A percentile compares a stretch with the other conserved stretches of the same genome.
Evolutionary conservation across 345 rosid species (phyloP).

Genomic region (Noccaea bulbosa): DNA sequence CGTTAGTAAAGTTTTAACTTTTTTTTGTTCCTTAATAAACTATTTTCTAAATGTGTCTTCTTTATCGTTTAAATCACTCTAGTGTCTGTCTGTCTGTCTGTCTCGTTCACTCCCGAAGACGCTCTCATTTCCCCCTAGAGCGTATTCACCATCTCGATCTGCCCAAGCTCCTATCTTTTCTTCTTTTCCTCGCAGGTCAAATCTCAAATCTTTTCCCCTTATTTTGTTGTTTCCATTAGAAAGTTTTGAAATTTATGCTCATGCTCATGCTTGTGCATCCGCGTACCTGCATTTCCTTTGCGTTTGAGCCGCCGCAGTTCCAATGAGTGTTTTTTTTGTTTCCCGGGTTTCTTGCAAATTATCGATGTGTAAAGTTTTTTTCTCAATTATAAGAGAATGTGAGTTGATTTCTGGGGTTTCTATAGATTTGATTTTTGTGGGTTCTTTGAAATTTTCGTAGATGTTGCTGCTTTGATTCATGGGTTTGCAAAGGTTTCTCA

Average conservation of each 20-base stretch:
- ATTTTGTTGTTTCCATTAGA: neutral
- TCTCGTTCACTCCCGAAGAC: constrained; percentile 38
- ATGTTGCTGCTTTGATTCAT: constrained; percentile 27
- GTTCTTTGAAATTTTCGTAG: constrained; percentile 8
- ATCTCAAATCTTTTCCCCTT: neutral
- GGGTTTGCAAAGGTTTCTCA: constrained; percentile 33
- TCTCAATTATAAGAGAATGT: constrained; percentile 3
- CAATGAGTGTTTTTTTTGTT: neutral
- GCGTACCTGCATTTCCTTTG: constrained; percentile 29
- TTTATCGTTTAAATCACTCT: constrained; percentile 37
- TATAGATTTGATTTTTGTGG: constrained; percentile 29
- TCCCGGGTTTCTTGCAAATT: constrained; percentile 1
- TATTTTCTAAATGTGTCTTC: constrained; percentile 28
- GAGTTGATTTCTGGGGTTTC: constrained; percentile 6
- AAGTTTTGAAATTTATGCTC: neutral
- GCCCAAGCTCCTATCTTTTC: constrained; percentile 35
- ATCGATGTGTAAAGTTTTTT: neutral
- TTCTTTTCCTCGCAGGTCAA: constrained; percentile 23
- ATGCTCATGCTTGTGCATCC: constrained; percentile 29
- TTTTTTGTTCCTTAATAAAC: neutral
- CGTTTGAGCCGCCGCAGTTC: constrained; percentile 6
- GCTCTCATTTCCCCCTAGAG: constrained; percentile 40
- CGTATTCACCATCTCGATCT: constrained; percentile 44
- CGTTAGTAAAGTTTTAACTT: constrained; percentile 17
- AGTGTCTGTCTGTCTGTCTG: constrained; percentile 6